Percentiles rank a stretch among this genome's conserved stretches.
Conservation (phyloP, 371 early-diverging fungal genomes). For the Zychaea mexicana region DNA sequence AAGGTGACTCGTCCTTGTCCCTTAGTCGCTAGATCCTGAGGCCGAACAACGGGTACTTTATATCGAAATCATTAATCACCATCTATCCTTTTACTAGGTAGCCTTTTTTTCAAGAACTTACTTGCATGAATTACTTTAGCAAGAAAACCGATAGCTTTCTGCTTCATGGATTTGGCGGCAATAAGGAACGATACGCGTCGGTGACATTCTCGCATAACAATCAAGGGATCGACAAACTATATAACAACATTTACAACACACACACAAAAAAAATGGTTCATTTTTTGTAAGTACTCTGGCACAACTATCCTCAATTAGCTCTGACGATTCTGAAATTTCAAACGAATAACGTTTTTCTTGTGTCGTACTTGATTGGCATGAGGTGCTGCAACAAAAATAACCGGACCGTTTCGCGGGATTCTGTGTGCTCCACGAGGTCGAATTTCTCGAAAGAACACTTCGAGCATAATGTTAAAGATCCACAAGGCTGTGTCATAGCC, state of each 20-base stretch:
- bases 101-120: conserved; percentile 28
- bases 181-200: conserved; percentile 85
- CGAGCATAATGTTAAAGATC: conserved; percentile 68
- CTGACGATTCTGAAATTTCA: too few relatives aligned
- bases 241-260: too few relatives aligned
- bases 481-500: conserved; percentile 44
- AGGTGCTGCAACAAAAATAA: conserved; percentile 95
- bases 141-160: conserved; percentile 81
- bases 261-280: background rate
- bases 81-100: background rate
- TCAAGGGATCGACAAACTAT: conserved; percentile 92
- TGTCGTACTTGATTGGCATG: conserved; percentile 89
- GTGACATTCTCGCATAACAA: conserved; percentile 79
- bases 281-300: too few relatives aligned
- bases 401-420: conserved; percentile 85
- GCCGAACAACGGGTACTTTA: conserved; percentile 84
- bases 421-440: conserved; percentile 84
- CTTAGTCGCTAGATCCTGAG: conserved; percentile 78
- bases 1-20: conserved; percentile 72
- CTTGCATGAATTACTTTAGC: conserved; percentile 75
- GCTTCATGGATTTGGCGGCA: conserved; percentile 88
- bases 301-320: background rate
- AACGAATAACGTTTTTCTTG: too few relatives aligned
- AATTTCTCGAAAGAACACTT: conserved; percentile 90
- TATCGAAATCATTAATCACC: background rate